A percentile compares a stretch with the other conserved stretches of the same genome.
Evolutionary conservation across 495 filamentous ascomycete genomes (phyloP).

Genomic region (Amniculicola lignicola): DNA sequence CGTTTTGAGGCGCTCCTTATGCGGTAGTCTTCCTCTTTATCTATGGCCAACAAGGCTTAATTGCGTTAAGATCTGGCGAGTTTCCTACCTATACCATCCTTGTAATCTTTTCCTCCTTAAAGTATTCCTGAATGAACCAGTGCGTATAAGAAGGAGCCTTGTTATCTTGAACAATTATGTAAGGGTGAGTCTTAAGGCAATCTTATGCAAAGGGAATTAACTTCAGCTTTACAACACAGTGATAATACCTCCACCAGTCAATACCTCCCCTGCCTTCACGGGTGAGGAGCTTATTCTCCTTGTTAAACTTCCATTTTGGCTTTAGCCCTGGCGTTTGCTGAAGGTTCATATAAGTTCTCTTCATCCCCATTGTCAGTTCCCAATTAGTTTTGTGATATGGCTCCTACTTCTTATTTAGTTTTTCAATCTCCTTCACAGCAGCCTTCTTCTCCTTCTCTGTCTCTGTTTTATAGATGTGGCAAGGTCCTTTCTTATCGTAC

Average conservation of each 20-base stretch:
- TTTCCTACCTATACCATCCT: slow-evolving; percentile 9
- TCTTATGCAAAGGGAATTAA: slow-evolving; percentile 1
- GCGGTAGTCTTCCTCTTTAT: slow-evolving; percentile 14
- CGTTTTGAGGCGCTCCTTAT: slow-evolving; percentile 10
- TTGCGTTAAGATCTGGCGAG: slow-evolving; percentile 25
- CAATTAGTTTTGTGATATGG: background rate
- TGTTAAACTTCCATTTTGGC: slow-evolving; percentile 6
- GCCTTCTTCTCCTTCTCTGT: slow-evolving; percentile 1
- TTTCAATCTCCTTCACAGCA: background rate
- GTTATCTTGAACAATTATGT: slow-evolving; percentile 6
- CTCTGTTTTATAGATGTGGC: slow-evolving; percentile 4
- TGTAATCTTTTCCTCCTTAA: background rate
- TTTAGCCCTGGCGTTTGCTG: background rate
- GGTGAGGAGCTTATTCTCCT: slow-evolving; percentile 4
- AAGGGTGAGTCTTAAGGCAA: background rate
- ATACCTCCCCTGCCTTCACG: background rate
- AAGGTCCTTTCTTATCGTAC: slow-evolving; percentile 14
- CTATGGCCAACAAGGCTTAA: slow-evolving; percentile 18
- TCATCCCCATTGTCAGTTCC: background rate
- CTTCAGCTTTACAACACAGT: background rate
- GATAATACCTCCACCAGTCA: slow-evolving; percentile 9
- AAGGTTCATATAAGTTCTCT: background rate
- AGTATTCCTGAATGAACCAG: background rate
- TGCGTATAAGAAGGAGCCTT: slow-evolving; percentile 1
- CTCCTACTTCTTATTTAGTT: slow-evolving; percentile 3